Conservation (phyloP, 345 rosid species). For the Syzygium grande region DNA sequence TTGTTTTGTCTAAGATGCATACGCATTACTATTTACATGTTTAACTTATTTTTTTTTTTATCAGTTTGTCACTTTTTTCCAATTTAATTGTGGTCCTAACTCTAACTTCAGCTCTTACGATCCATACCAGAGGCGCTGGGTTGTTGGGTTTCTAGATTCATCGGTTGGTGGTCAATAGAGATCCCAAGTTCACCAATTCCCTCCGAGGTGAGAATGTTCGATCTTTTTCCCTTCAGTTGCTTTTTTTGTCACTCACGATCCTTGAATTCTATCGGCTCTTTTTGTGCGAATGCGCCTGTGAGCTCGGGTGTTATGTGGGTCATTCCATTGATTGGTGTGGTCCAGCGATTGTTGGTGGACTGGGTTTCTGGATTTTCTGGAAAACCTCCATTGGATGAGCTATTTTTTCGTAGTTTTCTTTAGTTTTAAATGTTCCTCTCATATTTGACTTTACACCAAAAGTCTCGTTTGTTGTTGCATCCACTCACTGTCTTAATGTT, state of each 20-base stretch:
- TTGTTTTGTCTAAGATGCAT: too few species aligned
- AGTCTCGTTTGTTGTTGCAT: neutral
- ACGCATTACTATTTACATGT: too few species aligned
- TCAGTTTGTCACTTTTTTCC: too few species aligned
- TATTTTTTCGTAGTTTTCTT: neutral
- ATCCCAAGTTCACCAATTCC: conserved; percentile 88
- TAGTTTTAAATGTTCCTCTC: too few species aligned
- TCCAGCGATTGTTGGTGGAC: neutral
- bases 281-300: rapidly evolving
- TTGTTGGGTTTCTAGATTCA: conserved; percentile 46
- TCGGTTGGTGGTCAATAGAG: conserved; percentile 92
- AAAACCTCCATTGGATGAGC: neutral
- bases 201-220: conserved; percentile 60
- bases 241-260: neutral
- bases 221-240: neutral
- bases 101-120: too few species aligned
- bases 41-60: too few species aligned
- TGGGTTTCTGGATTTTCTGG: neutral
- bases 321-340: neutral
- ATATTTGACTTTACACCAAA: neutral
- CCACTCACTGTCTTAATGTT: neutral
- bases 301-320: neutral
- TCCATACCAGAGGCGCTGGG: too few species aligned
- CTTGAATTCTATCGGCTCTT: neutral
- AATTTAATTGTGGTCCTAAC: too few species aligned